These are phyloP conservation scores for Thraustochytrium sp. DNA, from an alignment of 352 stramenopile species.

Conservation along the genomic window DNA sequence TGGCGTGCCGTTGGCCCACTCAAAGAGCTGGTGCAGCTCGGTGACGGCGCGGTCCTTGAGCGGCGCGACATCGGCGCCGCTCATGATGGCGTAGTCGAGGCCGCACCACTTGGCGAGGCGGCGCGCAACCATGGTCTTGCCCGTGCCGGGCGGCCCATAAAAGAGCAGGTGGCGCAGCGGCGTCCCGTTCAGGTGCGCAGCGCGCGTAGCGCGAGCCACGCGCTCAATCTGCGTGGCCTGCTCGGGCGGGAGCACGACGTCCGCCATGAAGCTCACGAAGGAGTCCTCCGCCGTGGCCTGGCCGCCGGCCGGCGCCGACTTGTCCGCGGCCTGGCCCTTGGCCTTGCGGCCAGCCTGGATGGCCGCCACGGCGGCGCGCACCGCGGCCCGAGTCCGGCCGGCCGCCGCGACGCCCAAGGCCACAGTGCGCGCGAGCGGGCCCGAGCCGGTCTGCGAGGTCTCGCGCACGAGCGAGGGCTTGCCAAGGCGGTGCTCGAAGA, in stretches of 20 bases:
- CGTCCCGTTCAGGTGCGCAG: conserved; percentile 18
- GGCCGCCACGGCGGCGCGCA: conserved; percentile 63
- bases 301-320: conserved; percentile 64
- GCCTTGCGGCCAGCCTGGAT: conserved; percentile 90
- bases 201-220: conserved; percentile 3
- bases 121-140: conserved; percentile 98
- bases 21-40: conserved; percentile 99
- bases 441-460: conserved; percentile 73
- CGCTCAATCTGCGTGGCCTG: conserved; percentile 2
- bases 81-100: conserved; percentile 98
- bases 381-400: not conserved
- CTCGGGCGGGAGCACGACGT: conserved; percentile 9
- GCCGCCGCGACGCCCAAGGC: conserved; percentile 13
- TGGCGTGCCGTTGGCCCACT: conserved; percentile 88
- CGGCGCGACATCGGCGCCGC: conserved; percentile 93
- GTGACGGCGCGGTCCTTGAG: conserved; percentile 92
- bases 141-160: conserved; percentile 82
- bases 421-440: not conserved
- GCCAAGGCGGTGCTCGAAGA: conserved; percentile 6
- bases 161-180: conserved; percentile 34
- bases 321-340: no score
- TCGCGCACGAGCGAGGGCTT: conserved; percentile 92
- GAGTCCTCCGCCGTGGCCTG: not conserved
- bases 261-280: conserved; percentile 20
- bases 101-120: conserved; percentile 88